Evolutionary conservation across 2,329 filamentous ascomycete species (phyloP), one percentile per base, ranked within the genome.

Genomic region (Penicillium aurantiogriseum): DNA sequence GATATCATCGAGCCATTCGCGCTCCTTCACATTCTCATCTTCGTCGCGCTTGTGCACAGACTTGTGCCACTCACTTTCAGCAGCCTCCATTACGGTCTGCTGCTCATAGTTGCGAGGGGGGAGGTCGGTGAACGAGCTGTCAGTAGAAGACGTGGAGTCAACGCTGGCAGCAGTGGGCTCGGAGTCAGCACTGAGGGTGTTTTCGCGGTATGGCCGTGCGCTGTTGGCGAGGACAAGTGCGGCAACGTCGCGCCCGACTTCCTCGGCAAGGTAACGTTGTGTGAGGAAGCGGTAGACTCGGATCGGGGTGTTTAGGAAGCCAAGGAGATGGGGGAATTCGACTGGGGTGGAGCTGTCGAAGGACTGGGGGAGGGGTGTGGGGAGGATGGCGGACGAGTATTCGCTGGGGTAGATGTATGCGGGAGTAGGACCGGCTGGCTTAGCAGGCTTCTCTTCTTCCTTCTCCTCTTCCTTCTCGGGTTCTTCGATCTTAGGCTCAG

Each of bases 261-360:
- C 83, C 70, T 99, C 93, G 62, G 93, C 93, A n/a, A 96, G 82
- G 61, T 85, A 78, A 53, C 94, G 88, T 60, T 75, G 88, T 73
- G 88, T 96, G 59, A 99, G 81, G 82, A 92, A 99, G 63, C 94
- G 89, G 70, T 89, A 89, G 59, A 97, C 81, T 59, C 94, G 88
- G 63, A 87, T 89, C 0, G 92, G 90, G 3, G 93, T 97, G 77
- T 94, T 93, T 61, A 90, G 79, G 80, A 99, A 96, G 59, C 94
- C 94, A 31, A 99, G 88, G 57, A 97, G 84, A 73, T 97, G 93
- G 1, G 93, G 93, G 74, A 96, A 90, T 42, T 85, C 80, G 58
- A 99, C 83, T 15, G 89, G 82, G 25, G 83, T 80, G 6, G 88
- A 87, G 43, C 91, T 91, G 38, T 87, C 84, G 69, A 99, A 85